phyloP scores from a whole-genome alignment of 1,284 basidiomycete species.

The Waitea zeae region DNA sequence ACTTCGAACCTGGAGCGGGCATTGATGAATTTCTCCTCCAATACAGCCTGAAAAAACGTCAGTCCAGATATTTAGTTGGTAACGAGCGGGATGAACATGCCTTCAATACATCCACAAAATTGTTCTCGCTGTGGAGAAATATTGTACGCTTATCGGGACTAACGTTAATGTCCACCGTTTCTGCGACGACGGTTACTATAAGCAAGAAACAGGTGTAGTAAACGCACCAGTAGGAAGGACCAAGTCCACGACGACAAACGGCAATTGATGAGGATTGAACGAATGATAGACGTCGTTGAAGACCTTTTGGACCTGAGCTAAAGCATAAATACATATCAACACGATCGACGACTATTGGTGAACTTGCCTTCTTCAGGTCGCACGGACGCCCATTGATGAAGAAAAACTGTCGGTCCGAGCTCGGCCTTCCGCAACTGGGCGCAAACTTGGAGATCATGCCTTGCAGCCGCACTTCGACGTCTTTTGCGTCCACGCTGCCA shows the following conservation, averaged over 20 bases:
- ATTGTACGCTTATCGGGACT: constrained; percentile 95
- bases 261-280: constrained; percentile 69
- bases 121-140: constrained; percentile 78
- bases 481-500: constrained; percentile 7
- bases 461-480: constrained; percentile 36
- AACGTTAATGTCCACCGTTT: constrained; percentile 88
- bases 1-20: constrained; percentile 55
- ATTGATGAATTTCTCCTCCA: constrained; percentile 50
- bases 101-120: constrained; percentile 66
- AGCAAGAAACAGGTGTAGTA: no score
- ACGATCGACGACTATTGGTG: constrained; percentile 6
- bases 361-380: constrained; percentile 48
- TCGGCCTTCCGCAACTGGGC: constrained; percentile 53
- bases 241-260: constrained; percentile 78
- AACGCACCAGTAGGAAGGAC: constrained; percentile 59
- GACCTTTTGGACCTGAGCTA: constrained; percentile 54
- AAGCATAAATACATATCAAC: constrained; percentile 1
- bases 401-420: constrained; percentile 83
- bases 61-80: constrained; percentile 1
- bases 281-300: constrained; percentile 83
- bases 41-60: constrained; percentile 19
- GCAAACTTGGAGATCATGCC: constrained; percentile 73
- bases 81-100: constrained; percentile 19
- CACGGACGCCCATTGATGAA: constrained; percentile 92
- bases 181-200: no score